Evolutionary conservation across 116 monocot species (phyloP), one percentile per base, ranked within the genome.

Genomic region (Cymodocea nodosa): DNA sequence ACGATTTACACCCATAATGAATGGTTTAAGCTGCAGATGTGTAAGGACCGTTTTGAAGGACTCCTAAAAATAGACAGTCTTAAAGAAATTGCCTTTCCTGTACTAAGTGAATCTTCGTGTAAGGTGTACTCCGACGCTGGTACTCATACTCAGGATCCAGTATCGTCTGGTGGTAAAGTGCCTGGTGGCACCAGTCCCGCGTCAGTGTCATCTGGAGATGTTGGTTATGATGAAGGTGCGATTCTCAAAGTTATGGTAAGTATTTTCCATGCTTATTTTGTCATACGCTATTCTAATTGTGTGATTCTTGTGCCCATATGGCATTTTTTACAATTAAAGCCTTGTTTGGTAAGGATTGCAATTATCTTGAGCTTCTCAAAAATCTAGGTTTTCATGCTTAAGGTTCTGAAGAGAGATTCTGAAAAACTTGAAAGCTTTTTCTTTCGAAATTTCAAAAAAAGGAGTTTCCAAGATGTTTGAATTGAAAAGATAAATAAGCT

Each of bases 11-110:
- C 88, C 16, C 97, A 97, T 40, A 82, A 60, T 52, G 91, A 97
- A 59, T 97, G 97, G 91, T 97, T 88, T 76, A 97, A 82, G 77
- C 80, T 97, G 62, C 97, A 97, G 68, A 97, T 91, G 97, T 86
- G 97, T 69, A 97, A 88, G 62, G 97, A 97, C 60, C 77, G 76
- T 15, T 97, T 97, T 71, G 97, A 88, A 71, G 82, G 80, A 52
- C 58, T 91, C 9, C 69, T 97, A 48, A 88, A 88, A 70, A 91
- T 97, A 74, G 81, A 91, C 76, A 35, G 39, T 34, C 69, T 97
- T 50, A 91, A 88, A 71, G 82, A 91, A 66, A 72, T 80, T 71
- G 75, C 79, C 77, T n/a, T 63, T 52, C 68, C 67, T 58, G 4
- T 69, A 6, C 36, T 49, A 20, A 59, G 35, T 62, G 68, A 85